phyloP scores from a whole-genome alignment of 1,284 basidiomycete genomes.

The Sporisorium reilianum region DNA sequence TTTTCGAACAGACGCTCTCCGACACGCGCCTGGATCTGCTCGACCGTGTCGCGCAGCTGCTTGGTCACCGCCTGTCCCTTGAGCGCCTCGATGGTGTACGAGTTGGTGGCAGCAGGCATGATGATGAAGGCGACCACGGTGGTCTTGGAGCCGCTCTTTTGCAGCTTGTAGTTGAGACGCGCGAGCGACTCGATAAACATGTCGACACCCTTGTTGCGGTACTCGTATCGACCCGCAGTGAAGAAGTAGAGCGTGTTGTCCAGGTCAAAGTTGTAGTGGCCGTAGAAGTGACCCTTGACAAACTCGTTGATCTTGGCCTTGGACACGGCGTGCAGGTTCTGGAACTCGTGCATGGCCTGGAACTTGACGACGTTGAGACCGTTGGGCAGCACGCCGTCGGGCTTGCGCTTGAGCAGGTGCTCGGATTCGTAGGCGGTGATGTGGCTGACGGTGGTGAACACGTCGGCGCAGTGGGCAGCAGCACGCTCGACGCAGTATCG shows the following conservation, averaged over 20 bases:
- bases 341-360: constrained; percentile 94
- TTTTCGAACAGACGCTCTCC: constrained; percentile 92
- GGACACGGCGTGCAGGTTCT: constrained; percentile 89
- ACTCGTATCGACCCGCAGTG: constrained; percentile 98
- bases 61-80: constrained; percentile 98
- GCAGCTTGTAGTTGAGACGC: constrained; percentile 80
- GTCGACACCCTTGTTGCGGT: constrained; percentile 98
- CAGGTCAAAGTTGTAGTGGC: constrained; percentile 92
- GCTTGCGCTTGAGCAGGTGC: constrained; percentile 95
- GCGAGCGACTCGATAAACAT: constrained; percentile 99
- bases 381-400: constrained; percentile 95
- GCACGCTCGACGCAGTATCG: constrained; percentile 97
- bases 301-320: constrained; percentile 99
- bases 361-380: constrained; percentile 98
- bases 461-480: constrained; percentile 93
- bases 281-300: constrained; percentile 96
- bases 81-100: constrained; percentile 95
- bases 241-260: constrained; percentile 99
- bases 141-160: constrained; percentile 80
- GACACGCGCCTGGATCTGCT: constrained; percentile 90
- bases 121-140: constrained; percentile 99
- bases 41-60: constrained; percentile 91
- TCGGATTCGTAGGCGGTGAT: constrained; percentile 93
- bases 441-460: constrained; percentile 97
- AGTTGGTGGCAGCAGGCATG: constrained; percentile 95